A percentile compares a stretch with the other conserved stretches of the same genome.
Evolutionary conservation across 257 asterid species (phyloP).

Genomic region (Handroanthus guayacan): DNA sequence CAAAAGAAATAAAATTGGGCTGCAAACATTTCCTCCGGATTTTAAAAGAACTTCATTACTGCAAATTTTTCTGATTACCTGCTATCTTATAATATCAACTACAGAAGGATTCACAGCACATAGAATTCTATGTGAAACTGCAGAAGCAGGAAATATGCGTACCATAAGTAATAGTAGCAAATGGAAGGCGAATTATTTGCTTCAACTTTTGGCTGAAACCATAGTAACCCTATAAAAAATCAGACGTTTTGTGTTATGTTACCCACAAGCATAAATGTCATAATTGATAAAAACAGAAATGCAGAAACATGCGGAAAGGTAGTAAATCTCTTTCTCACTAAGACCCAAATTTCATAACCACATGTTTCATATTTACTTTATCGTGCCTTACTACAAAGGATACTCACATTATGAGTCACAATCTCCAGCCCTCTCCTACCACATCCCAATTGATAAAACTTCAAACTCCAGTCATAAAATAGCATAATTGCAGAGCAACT

Average conservation of each 20-base stretch:
- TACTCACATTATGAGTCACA: conserved; percentile 17
- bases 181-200: conserved; percentile 89
- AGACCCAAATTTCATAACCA: conserved; percentile 15
- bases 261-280: conserved; percentile 35
- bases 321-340: conserved; percentile 21
- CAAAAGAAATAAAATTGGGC: conserved; percentile 1
- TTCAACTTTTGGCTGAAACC: conserved; percentile 98
- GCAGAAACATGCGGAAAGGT: conserved; percentile 15
- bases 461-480: conserved; percentile 7
- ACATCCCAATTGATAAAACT: conserved; percentile 20
- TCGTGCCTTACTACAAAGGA: conserved; percentile 27
- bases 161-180: conserved; percentile 91
- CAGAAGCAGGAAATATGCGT: conserved; percentile 37
- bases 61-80: neutral
- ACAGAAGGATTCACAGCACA: conserved; percentile 27
- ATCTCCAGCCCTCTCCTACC: conserved; percentile 20
- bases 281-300: conserved; percentile 24
- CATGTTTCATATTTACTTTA: conserved; percentile 11
- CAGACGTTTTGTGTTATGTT: conserved; percentile 32
- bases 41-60: neutral
- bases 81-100: conserved; percentile 10
- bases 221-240: conserved; percentile 88
- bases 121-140: conserved; percentile 3
- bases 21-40: neutral
- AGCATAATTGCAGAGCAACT: conserved; percentile 11